phyloP scores from a whole-genome alignment of 306 rosid genomes.

The Vigna trinervia region DNA sequence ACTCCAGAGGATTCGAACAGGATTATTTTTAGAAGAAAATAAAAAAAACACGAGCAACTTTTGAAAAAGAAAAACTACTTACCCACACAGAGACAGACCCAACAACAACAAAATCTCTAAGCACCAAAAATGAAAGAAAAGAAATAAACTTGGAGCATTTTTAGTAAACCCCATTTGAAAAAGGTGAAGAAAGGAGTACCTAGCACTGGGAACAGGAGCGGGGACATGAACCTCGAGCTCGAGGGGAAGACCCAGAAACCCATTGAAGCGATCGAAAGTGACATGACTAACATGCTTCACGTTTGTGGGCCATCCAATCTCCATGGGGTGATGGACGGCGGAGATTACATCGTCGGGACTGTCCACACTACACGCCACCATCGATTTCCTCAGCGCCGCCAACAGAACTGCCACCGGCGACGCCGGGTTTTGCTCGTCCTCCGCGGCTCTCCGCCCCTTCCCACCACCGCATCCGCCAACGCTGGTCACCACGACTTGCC shows the following conservation, averaged over 20 bases:
- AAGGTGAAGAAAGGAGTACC: conserved; percentile 49
- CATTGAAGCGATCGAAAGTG: conserved; percentile 92
- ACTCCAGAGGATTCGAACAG: not conserved
- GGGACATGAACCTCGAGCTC: conserved; percentile 89
- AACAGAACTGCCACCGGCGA: conserved; percentile 65
- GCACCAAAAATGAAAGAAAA: not conserved
- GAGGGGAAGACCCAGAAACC: conserved; percentile 90
- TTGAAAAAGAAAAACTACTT: not conserved
- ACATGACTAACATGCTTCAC: conserved; percentile 88
- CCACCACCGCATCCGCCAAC: conserved; percentile 69
- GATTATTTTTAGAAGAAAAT: no score
- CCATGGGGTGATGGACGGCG: conserved; percentile 77
- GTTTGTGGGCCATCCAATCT: conserved; percentile 95
- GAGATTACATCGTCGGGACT: conserved; percentile 77
- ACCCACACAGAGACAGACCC: conserved; percentile 10
- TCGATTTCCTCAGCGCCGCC: conserved; percentile 83
- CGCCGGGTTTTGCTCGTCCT: conserved; percentile 70
- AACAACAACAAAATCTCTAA: conserved; percentile 31
- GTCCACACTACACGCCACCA: conserved; percentile 90
- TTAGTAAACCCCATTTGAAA: conserved; percentile 42
- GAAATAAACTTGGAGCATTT: not conserved
- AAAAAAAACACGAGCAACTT: no score
- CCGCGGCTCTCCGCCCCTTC: conserved; percentile 48
- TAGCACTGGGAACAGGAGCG: conserved; percentile 94
- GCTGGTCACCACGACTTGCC: conserved; percentile 73